Base-by-base conservation (phyloP, 257 asterid genomes). In the Capsicum rhomboideum region DNA sequence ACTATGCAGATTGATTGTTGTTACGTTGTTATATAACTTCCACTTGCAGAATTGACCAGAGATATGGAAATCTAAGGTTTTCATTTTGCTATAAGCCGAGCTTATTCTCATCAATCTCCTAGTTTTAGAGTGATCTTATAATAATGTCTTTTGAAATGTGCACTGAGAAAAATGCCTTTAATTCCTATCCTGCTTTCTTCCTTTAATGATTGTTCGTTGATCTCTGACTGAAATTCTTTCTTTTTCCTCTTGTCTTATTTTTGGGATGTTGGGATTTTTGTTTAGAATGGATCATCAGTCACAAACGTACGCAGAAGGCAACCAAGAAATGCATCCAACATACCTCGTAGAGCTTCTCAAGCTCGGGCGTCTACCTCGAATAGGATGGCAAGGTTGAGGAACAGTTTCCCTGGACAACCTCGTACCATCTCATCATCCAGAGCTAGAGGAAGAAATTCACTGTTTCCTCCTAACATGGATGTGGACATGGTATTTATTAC, bases 381-480 rank as follows among this genome's bases (percentile, higher is more conserved):
- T 77, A 91, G 98, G 91, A 81, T 89, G 90, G 74, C 95, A 44
- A 92, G 98, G 87, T 78, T 67, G 87, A 90, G 99, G 90, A 87
- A 67, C 86, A 94, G 92, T 87, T 91, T 94, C 90, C 96, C 93
- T 50, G 97, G 96, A 84, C 92, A 83, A 49, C 89, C 97, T 63
- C 94, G 92, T 52, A 82, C 97, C 49, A 9, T 92, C 77, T 82
- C 90, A 82, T 40, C 87, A 28, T 26, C 84, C 23, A 78, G 84
- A 74, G 80, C 84, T 37, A 78, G 84, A 74, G 80, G 68, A 54
- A 82, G 86, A 83, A 79, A 85, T 80, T 85, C 98, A 64, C 4
- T 92, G 50, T 96, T 96, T 88, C 97, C 98, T 37, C 85, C 92
- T 69, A 90, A 85, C 85, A 93, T 96, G 98, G 97, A 96, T 90